Base-by-base conservation (phyloP, 2,329 filamentous ascomycete species). In the Paracoccidioides lutzii region DNA sequence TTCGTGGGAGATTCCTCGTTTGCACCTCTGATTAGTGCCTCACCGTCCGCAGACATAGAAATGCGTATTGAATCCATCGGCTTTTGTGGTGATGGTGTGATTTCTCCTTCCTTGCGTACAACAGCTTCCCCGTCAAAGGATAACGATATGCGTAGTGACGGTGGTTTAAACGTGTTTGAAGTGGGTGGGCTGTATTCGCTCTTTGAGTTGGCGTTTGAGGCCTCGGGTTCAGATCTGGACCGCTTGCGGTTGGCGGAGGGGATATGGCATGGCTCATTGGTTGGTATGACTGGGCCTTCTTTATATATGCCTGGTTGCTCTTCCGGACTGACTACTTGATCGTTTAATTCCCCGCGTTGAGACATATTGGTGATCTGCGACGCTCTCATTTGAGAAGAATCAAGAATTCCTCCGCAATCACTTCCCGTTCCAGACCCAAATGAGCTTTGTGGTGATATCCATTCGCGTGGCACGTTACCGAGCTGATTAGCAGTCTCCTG, bases 1-100 rank as follows among this genome's bases (percentile, higher is more conserved):
- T 78, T 76, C 57, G 77, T 81, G 53, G 87, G 86, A 2, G 85
- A 85, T 35, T 79, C 76, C 59, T 85, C 81, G 59, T 84, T 79
- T 55, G 85, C 77, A 14, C 80, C 82, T 28, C 90, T 81, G 53
- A 96, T 78, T 64, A 91, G 86, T n/a, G 91, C 91, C 66, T 90
- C 91, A 61, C 91, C 91, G 65, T 96, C 89, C 37, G 90, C 79
- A 15, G 88, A 93, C 65, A 93, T 82, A 1, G 88, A 89, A 33
- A 96, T 77, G 51, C 89, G 84, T 56, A 95, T 79, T 33, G 81
- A 78, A 51, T 70, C 69, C 35, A 69, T 65, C 52, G 70, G 61
- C 57, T 73, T 71, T 28, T 71, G 67, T 33, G 69, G 69, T 5
- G 71, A 72, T 12, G 71, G 70, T 1, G 71, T 72, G 53, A 67